Evolutionary conservation across 2,329 filamentous ascomycete species (phyloP).

Genomic region (Geosmithia flava): DNA sequence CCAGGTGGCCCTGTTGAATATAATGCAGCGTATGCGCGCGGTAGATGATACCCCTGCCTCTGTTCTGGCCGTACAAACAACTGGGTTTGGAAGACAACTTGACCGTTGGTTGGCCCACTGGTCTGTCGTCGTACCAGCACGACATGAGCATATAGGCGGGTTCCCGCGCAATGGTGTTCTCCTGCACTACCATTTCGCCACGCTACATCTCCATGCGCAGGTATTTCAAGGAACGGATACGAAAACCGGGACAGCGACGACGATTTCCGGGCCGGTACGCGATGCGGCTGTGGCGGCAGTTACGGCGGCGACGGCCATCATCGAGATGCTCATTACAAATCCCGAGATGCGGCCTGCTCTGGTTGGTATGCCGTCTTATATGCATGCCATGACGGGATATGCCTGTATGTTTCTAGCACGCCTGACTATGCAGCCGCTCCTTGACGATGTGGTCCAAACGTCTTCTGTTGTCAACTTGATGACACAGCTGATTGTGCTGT

Average conservation of each 20-base stretch:
- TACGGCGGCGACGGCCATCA: constrained; percentile 26
- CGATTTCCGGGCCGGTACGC: constrained; percentile 11
- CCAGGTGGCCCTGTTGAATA: constrained; percentile 44
- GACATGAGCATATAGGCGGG: constrained; percentile 17
- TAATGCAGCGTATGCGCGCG: constrained; percentile 38
- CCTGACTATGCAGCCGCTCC: constrained; percentile 21
- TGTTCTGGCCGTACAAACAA: constrained; percentile 33
- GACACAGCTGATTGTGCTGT: constrained; percentile 21
- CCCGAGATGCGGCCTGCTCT: constrained; percentile 24
- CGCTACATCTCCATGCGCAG: constrained; percentile 26
- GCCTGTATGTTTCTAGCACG: constrained; percentile 39
- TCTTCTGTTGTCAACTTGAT: constrained; percentile 22
- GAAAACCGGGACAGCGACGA: constrained; percentile 11
- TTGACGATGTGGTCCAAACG: constrained; percentile 23
- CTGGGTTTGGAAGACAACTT: constrained; percentile 16
- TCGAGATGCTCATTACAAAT: constrained; percentile 29
- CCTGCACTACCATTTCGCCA: constrained; percentile 27
- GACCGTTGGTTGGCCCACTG: constrained; percentile 23
- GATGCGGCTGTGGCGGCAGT: constrained; percentile 18
- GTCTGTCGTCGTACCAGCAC: constrained; percentile 8
- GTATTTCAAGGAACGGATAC: constrained; percentile 21
- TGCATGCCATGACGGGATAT: constrained; percentile 39
- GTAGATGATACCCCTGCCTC: constrained; percentile 32
- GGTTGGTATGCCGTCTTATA: constrained; percentile 33
- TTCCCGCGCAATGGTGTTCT: constrained; percentile 26